phyloP scores from a whole-genome alignment of 2,329 filamentous ascomycete species.

The Penicillium glabrum region DNA sequence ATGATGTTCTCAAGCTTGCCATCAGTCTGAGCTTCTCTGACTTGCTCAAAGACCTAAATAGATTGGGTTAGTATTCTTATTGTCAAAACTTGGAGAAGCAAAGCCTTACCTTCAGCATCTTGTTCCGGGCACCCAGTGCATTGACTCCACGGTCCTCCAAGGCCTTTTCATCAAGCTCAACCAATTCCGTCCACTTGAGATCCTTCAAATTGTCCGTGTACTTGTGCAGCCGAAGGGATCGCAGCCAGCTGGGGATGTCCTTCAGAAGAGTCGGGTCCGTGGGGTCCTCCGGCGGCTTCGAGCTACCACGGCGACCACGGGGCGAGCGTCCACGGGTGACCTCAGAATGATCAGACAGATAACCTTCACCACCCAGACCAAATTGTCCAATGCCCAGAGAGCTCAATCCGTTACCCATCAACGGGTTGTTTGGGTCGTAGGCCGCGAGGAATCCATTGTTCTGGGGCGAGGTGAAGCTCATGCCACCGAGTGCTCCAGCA shows the following conservation, averaged over 20 bases:
- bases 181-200: conserved; percentile 89
- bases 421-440: conserved; percentile 71
- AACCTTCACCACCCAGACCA: conserved; percentile 72
- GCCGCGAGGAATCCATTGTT: conserved; percentile 92
- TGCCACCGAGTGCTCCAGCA: conserved; percentile 53
- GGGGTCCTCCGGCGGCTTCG: conserved; percentile 96
- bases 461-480: conserved; percentile 82
- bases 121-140: conserved; percentile 87
- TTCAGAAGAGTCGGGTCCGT: conserved; percentile 87
- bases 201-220: conserved; percentile 99
- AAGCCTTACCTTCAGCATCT: conserved; percentile 84
- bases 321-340: conserved; percentile 88
- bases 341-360: conserved; percentile 91
- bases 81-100: neutral
- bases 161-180: conserved; percentile 89
- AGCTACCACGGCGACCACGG: conserved; percentile 86
- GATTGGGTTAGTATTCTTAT: conserved; percentile 27
- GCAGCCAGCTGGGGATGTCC: conserved; percentile 94
- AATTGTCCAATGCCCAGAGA: conserved; percentile 72
- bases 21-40: conserved; percentile 75
- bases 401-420: conserved; percentile 70
- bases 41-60: conserved; percentile 82
- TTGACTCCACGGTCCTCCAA: conserved; percentile 92
- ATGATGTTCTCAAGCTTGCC: conserved; percentile 59
- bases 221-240: conserved; percentile 93